Base-by-base conservation (phyloP, 1,284 basidiomycete genomes). In the Cutaneotrichosporon cutaneum region DNA sequence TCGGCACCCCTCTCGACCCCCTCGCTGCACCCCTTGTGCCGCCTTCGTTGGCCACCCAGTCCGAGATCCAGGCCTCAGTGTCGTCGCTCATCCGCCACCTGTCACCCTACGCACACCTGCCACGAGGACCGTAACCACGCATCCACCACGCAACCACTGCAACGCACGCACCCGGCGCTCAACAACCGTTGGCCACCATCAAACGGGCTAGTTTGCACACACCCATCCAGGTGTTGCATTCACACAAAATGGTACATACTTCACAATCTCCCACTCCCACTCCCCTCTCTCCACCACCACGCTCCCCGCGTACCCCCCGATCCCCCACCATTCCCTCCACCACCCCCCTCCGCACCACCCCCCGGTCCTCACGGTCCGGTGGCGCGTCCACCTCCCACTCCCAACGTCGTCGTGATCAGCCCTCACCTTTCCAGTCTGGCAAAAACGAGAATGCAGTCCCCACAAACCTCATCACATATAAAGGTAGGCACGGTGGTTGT, bases 401-500 rank as follows among this genome's bases (percentile, higher is more conserved):
- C 52, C 52, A 54, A 27, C 52, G 52, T 18, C 52, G 52, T 26
- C 35, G 52, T 39, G 52, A 45, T 10, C 54, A 55, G 36, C 48
- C 54, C 54, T 61, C 59, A 52, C 59, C 60, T 21, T 67, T 67
- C 60, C 62, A 67, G 61, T 64, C 62, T 27, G 65, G 65, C 50
- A 67, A 67, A 61, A 67, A 67, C 59, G 60, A 64, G 54, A 67
- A 72, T 59, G 76, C 76, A 9, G 70, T 78, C 24, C 76, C 76
- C 2, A 78, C 76, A 56, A 78, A 78, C 56, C 61, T 72, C 51
- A 72, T 78, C 58, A 68, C 65, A 6, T 78, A 77, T 63, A 76
- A 71, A 54, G 73, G 76, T 76, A 54, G 35, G 68, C 14, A 26
- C 5, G 18, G 7, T 16, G 18, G 10, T 14, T 2, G 18, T 18